Percentiles rank a stretch among this genome's conserved stretches.
Conservation (phyloP, 768 basidiomycete genomes). For the Macrolepiota dolichaula region DNA sequence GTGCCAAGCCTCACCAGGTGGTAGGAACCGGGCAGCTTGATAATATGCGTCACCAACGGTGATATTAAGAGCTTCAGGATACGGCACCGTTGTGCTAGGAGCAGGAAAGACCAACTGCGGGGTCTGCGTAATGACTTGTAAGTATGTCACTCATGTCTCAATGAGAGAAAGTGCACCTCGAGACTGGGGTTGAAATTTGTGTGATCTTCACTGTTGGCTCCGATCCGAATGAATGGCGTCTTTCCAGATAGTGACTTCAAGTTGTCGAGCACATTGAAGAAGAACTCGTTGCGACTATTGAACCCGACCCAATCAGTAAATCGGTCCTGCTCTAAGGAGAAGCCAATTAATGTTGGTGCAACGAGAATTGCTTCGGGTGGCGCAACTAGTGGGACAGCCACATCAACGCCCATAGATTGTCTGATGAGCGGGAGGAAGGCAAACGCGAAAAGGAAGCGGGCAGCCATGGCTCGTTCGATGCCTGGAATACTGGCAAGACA, state of each 20-base stretch:
- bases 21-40: conserved; percentile 47
- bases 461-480: not conserved
- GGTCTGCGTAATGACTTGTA: not conserved
- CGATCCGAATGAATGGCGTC: conserved; percentile 57
- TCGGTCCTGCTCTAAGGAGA: conserved; percentile 69
- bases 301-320: conserved; percentile 68
- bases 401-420: conserved; percentile 20
- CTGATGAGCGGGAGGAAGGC: conserved; percentile 9
- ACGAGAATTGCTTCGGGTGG: conserved; percentile 34
- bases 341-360: conserved; percentile 48
- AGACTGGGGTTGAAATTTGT: conserved; percentile 51
- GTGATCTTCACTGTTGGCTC: conserved; percentile 56
- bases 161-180: conserved; percentile 29
- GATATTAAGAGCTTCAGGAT: conserved; percentile 64
- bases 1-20: conserved; percentile 31
- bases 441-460: not conserved
- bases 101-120: conserved; percentile 49
- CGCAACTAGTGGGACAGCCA: conserved; percentile 37
- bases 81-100: conserved; percentile 46
- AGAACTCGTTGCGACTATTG: conserved; percentile 51
- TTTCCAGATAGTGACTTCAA: conserved; percentile 47
- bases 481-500: not conserved
- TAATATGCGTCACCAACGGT: conserved; percentile 59
- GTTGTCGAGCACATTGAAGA: conserved; percentile 58
- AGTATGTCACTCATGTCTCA: not conserved